Conservation (phyloP, 768 basidiomycete genomes). For the Termitomyces sp. region DNA sequence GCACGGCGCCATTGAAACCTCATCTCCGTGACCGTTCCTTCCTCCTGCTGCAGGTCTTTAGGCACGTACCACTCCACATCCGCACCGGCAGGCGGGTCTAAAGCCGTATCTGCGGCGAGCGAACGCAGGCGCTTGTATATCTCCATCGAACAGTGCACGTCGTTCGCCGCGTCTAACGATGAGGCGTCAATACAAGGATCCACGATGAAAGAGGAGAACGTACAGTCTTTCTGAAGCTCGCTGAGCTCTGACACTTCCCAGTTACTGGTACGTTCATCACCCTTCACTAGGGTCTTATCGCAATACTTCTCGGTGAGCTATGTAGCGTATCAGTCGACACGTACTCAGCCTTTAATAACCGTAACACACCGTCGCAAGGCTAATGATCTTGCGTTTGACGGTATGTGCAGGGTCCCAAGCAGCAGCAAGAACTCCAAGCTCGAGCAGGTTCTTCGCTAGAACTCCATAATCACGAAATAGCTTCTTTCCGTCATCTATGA, state of each 20-base stretch:
- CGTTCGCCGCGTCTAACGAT: constrained; percentile 37
- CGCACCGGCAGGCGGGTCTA: neutral
- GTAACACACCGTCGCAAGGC: constrained; percentile 30
- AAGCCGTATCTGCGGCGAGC: constrained; percentile 18
- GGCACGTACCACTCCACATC: constrained; percentile 1
- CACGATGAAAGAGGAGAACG: neutral
- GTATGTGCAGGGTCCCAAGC: constrained; percentile 27
- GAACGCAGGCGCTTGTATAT: constrained; percentile 29
- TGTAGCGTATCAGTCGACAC: neutral
- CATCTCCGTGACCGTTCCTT: constrained; percentile 7
- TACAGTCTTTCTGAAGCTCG: constrained; percentile 29
- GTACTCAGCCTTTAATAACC: neutral
- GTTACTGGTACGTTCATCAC: constrained; percentile 28
- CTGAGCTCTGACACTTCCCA: constrained; percentile 31
- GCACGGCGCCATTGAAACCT: constrained; percentile 31
- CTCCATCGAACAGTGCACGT: constrained; percentile 33
- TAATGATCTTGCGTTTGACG: constrained; percentile 28
- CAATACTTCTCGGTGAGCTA: constrained; percentile 34
- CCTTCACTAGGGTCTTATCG: constrained; percentile 30
- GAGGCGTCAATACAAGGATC: neutral
- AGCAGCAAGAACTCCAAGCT: constrained; percentile 32
- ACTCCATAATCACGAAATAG: constrained; percentile 38
- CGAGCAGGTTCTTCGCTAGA: constrained; percentile 32
- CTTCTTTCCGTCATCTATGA: constrained; percentile 36
- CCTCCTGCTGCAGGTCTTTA: neutral